Percentiles rank a stretch among this genome's conserved stretches.
phyloP scores from a whole-genome alignment of 371 early-diverging fungal genomes.

The Apophysomyces elegans region DNA sequence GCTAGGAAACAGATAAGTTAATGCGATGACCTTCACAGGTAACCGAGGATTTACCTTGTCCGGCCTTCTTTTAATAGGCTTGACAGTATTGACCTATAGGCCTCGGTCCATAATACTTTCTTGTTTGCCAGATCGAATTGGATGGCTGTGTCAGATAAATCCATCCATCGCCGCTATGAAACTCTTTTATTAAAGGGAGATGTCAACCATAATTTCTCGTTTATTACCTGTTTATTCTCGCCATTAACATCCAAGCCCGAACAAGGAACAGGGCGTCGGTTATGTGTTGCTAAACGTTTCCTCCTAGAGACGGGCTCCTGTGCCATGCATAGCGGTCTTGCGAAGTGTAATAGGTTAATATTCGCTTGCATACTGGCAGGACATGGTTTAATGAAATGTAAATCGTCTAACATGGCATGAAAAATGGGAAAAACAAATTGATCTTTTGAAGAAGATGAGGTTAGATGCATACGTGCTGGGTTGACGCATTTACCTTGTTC shows the following conservation, averaged over 20 bases:
- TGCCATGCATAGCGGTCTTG: neutral
- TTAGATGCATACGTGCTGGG: neutral
- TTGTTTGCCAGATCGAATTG: neutral
- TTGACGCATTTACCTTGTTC: neutral
- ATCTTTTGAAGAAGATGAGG: neutral
- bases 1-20: neutral
- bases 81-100: neutral
- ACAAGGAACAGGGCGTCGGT: neutral
- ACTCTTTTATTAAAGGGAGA: neutral
- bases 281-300: neutral
- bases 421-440: neutral
- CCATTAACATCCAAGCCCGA: neutral
- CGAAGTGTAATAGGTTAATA: neutral
- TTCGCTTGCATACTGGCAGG: neutral
- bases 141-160: neutral
- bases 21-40: neutral
- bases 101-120: neutral
- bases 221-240: neutral
- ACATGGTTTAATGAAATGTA: neutral
- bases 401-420: neutral
- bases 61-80: neutral
- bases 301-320: neutral
- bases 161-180: neutral
- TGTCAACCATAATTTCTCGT: neutral
- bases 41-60: neutral